These are phyloP conservation scores for Albifimbria verrucaria DNA, from an alignment of 2,329 filamentous ascomycete species.

Conservation along the genomic window DNA sequence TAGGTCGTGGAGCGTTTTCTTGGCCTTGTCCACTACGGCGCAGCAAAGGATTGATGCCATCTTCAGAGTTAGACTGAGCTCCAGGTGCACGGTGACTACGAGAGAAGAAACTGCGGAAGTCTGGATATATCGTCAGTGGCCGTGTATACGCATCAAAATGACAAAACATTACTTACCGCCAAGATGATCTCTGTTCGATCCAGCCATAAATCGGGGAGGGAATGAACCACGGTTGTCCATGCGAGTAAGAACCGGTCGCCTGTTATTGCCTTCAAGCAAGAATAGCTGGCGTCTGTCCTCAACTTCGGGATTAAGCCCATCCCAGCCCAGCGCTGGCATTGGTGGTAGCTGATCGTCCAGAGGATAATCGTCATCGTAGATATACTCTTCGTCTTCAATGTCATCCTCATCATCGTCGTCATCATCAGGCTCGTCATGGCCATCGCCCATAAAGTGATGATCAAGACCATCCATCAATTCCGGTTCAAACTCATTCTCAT, in stretches of 20 bases:
- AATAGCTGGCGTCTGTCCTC: constrained; percentile 44
- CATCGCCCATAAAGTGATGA: constrained; percentile 52
- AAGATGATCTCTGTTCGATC: constrained; percentile 49
- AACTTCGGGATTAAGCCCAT: constrained; percentile 50
- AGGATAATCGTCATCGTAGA: constrained; percentile 58
- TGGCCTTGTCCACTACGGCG: constrained; percentile 53
- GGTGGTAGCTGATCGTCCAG: constrained; percentile 41
- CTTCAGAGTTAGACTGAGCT: constrained; percentile 61
- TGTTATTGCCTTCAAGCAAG: constrained; percentile 48
- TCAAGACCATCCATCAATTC: constrained; percentile 50
- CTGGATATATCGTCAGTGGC: constrained; percentile 24
- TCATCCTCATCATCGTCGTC: constrained; percentile 67
- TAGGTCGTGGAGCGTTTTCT: constrained; percentile 46
- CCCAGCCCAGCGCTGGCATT: constrained; percentile 54
- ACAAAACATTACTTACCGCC: constrained; percentile 38
- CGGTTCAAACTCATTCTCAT: constrained; percentile 49
- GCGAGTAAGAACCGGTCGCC: constrained; percentile 29
- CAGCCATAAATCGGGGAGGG: constrained; percentile 52
- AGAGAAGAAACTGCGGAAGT: constrained; percentile 48
- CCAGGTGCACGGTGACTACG: constrained; percentile 52
- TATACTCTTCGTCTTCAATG: constrained; percentile 64
- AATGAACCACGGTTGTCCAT: constrained; percentile 54
- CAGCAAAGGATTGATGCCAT: constrained; percentile 83
- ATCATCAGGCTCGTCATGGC: constrained; percentile 56
- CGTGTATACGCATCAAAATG: too few relatives aligned